Evolutionary conservation across 139 green algal species (phyloP), one percentile per base, ranked within the genome.

Genomic region (Trebouxia sp.): DNA sequence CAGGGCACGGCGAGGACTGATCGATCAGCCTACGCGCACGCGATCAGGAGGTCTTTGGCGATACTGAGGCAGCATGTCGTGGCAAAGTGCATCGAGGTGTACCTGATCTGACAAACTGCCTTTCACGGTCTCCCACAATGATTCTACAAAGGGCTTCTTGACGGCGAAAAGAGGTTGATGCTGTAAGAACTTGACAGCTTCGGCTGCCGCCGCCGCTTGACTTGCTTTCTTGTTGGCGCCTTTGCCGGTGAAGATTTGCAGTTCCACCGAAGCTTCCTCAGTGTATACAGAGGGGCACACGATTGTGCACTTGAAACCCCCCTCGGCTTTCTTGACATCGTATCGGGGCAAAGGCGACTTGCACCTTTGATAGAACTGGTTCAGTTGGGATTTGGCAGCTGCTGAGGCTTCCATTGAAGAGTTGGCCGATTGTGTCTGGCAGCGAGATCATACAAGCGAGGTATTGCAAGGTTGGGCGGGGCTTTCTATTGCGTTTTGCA

Each of bases 321-420:
- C 22, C 35, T n/a, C 42, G 41, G 30, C 56, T 69, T 35, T 15
- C 24, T 37, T 69, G 56, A 69, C 56, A 26, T 69, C 30, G 24
- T 69, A 69, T 37, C 30, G n/a, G 11, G 56, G 56, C n/a, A 41
- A 26, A 12, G 69, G 41, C 39, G 42, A 55, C 69, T 55, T 77
- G 41, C 41, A 77, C 69, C 69, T 47, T 37, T 81, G 76, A 50
- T 81, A 81, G 20, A 81, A 48, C 37, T 50, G 32, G 42, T 81
- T 43, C 51, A 81, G 1, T 45, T 70, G 35, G 22, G 50, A 35
- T 45, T 51, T 81, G 28, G 62, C 62, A 45, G 62, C 62, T 72
- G 32, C 62, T 45, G 35, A 5, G 20, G 62, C 62, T 45, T 37
- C 43, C 62, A 72, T 72, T 32, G 6, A 12, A 11, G 11, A 28